Evolutionary conservation across 2,329 filamentous ascomycete genomes (phyloP).

Genomic region (Colletotrichum chrysophilum): DNA sequence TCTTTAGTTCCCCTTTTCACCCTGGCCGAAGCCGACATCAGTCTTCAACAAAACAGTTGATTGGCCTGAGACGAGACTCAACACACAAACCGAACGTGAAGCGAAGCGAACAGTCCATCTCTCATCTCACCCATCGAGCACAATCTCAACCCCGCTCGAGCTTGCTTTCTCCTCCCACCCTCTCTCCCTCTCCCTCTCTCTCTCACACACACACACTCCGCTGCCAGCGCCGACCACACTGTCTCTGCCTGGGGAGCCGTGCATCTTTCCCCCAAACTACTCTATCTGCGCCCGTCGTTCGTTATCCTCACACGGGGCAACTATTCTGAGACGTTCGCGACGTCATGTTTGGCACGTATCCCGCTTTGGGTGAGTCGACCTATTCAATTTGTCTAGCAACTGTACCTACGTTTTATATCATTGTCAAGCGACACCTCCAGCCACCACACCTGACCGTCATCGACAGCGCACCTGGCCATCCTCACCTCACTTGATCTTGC

Average conservation of each 20-base stretch:
- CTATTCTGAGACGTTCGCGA: neutral
- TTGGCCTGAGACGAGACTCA: neutral
- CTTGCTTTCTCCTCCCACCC: constrained; percentile 12
- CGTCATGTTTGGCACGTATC: constrained; percentile 49
- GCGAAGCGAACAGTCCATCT: neutral
- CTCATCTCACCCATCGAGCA: neutral
- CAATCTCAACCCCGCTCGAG: constrained; percentile 13
- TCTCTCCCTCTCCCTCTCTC: neutral
- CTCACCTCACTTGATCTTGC: constrained; percentile 9
- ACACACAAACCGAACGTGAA: neutral
- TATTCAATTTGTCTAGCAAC: neutral
- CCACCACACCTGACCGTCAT: neutral
- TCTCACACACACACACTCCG: neutral
- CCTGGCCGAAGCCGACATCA: neutral
- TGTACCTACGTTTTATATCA: neutral
- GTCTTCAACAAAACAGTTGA: neutral
- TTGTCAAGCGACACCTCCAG: neutral
- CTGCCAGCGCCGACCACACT: neutral
- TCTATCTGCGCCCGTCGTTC: neutral
- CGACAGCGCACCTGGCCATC: constrained; percentile 14
- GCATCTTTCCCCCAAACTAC: neutral
- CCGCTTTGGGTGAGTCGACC: constrained; percentile 42
- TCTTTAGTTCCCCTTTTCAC: neutral
- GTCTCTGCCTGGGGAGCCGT: neutral
- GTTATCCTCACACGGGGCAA: neutral